A percentile compares a stretch with the other conserved stretches of the same genome.
These are phyloP conservation scores for Lablab purpureus DNA, from an alignment of 306 rosid species.

Conservation along the genomic window DNA sequence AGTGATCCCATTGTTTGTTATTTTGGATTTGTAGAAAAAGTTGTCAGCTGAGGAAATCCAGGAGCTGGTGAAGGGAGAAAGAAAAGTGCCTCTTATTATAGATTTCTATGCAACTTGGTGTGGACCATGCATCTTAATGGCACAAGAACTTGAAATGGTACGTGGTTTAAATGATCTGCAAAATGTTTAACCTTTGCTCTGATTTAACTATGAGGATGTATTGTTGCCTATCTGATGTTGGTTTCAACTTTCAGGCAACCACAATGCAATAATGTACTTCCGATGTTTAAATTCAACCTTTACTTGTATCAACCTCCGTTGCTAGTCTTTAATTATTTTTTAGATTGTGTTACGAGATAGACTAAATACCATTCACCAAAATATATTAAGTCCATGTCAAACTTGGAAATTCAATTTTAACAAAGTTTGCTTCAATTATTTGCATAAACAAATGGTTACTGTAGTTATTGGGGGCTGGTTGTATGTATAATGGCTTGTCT, in stretches of 20 bases:
- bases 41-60: conserved; percentile 83
- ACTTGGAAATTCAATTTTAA: conserved; percentile 3
- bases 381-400: no score
- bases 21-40: conserved; percentile 73
- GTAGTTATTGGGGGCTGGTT: conserved; percentile 7
- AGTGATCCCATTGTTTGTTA: conserved; percentile 27
- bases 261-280: conserved; percentile 3
- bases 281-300: conserved; percentile 7
- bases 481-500: neutral
- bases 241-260: conserved; percentile 13
- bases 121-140: conserved; percentile 95
- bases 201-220: conserved; percentile 10
- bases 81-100: conserved; percentile 82
- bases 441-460: neutral
- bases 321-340: conserved; percentile 16
- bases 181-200: conserved; percentile 14
- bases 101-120: conserved; percentile 98
- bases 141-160: conserved; percentile 99
- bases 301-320: neutral
- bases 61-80: conserved; percentile 87
- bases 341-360: neutral
- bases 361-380: neutral
- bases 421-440: conserved; percentile 18
- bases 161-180: conserved; percentile 31
- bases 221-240: conserved; percentile 11